Percentiles rank a stretch among this genome's conserved stretches.
Conservation (phyloP, 1,284 basidiomycete genomes). For the Rhodotorula sp. region DNA sequence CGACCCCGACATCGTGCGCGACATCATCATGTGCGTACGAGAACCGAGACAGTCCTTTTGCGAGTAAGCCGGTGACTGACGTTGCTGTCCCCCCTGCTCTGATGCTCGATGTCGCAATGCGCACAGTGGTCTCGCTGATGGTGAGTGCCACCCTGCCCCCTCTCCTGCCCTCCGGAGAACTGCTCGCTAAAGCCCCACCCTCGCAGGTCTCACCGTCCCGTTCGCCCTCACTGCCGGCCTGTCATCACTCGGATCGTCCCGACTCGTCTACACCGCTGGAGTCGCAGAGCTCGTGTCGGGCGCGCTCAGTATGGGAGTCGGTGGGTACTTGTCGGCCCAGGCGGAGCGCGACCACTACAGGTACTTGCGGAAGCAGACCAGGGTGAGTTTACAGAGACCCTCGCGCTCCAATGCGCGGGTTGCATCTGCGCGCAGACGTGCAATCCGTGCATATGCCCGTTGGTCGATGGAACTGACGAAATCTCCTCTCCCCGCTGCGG, state of each 20-base stretch:
- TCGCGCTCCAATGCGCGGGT: neutral
- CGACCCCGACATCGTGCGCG: slow-evolving; percentile 79
- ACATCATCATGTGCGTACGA: slow-evolving; percentile 55
- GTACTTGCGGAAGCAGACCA: slow-evolving; percentile 61
- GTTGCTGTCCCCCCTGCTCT: no score
- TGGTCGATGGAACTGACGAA: neutral
- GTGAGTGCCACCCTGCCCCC: slow-evolving; percentile 46
- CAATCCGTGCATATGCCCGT: neutral
- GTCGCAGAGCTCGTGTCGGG: slow-evolving; percentile 70
- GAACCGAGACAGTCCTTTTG: no score
- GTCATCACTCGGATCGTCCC: slow-evolving; percentile 85
- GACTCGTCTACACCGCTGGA: slow-evolving; percentile 44
- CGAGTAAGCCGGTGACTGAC: no score
- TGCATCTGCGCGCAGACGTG: neutral
- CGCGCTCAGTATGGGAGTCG: slow-evolving; percentile 93
- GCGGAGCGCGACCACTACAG: slow-evolving; percentile 86
- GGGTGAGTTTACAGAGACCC: slow-evolving; percentile 12
- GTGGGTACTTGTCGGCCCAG: slow-evolving; percentile 93
- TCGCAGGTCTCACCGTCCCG: slow-evolving; percentile 43
- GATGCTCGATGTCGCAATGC: no score
- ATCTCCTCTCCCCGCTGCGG: neutral
- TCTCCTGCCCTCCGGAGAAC: neutral
- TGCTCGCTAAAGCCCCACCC: neutral
- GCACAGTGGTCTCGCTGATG: slow-evolving; percentile 84
- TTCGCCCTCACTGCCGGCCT: slow-evolving; percentile 47